phyloP scores from a whole-genome alignment of 352 stramenopile species.

The Phytophthora melonis region DNA sequence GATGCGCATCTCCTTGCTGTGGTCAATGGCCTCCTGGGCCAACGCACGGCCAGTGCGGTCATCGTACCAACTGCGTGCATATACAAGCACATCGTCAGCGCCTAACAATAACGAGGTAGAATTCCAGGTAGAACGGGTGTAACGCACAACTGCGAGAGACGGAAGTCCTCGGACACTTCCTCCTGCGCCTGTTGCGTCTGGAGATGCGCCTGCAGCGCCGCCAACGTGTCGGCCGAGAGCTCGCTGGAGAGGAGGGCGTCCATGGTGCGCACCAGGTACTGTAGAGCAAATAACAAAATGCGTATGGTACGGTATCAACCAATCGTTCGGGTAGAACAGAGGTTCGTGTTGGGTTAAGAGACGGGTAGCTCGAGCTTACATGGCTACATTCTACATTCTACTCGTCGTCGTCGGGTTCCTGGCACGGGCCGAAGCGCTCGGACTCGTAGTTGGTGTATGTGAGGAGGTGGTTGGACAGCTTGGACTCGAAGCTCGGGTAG shows the following conservation, averaged over 20 bases:
- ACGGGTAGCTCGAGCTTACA: neutral
- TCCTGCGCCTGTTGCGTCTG: constrained; percentile 49
- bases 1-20: constrained; percentile 57
- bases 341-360: constrained; percentile 11
- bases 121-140: too few species aligned
- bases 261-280: constrained; percentile 40
- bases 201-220: constrained; percentile 60
- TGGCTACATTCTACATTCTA: neutral
- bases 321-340: constrained; percentile 24
- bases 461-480: constrained; percentile 61
- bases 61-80: constrained; percentile 60
- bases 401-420: constrained; percentile 33
- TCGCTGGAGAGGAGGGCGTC: constrained; percentile 54
- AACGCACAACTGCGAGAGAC: constrained; percentile 63
- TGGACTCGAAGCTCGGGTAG: constrained; percentile 60
- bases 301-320: constrained; percentile 21
- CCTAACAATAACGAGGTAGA: too few species aligned
- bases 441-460: constrained; percentile 69
- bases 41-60: constrained; percentile 55
- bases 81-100: neutral
- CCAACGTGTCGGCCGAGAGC: constrained; percentile 60
- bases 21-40: constrained; percentile 58
- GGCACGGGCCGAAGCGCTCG: constrained; percentile 48
- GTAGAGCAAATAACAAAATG: constrained; percentile 10
- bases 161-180: constrained; percentile 64